phyloP scores from a whole-genome alignment of 2,329 filamentous ascomycete species.

The Neonectria magnoliae region DNA sequence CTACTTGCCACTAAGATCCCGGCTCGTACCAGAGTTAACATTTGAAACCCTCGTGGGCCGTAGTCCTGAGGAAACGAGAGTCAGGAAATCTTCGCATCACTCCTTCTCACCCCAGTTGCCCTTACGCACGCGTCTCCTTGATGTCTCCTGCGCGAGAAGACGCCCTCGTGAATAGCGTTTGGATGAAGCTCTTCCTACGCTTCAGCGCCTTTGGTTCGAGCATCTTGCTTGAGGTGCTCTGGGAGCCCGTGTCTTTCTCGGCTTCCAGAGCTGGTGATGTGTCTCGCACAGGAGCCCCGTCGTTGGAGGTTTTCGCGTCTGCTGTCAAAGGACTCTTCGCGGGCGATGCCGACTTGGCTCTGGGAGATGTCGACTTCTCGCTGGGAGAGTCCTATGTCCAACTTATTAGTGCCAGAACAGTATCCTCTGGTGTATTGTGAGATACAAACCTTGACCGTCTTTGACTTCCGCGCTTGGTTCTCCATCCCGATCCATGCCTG shows the following conservation, averaged over 20 bases:
- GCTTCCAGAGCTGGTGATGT: neutral
- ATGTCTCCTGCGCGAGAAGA: conserved; percentile 10
- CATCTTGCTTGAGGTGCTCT: neutral
- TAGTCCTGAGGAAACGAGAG: neutral
- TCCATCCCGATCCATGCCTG: conserved; percentile 11
- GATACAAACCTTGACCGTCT: conserved; percentile 28
- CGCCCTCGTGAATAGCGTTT: conserved; percentile 50
- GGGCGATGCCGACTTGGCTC: neutral
- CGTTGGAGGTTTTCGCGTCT: neutral
- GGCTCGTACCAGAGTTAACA: no score
- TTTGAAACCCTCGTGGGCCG: no score
- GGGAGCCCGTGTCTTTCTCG: neutral
- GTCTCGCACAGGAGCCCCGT: neutral
- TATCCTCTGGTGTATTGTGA: neutral
- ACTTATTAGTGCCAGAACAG: neutral
- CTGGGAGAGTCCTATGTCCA: conserved; percentile 4
- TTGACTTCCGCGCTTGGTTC: conserved; percentile 23
- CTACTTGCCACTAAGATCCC: no score
- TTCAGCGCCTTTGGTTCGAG: conserved; percentile 39
- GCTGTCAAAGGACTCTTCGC: neutral
- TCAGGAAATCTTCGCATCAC: neutral
- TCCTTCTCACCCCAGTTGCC: neutral
- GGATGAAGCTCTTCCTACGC: conserved; percentile 59
- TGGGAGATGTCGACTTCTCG: conserved; percentile 6
- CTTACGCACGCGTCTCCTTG: neutral